Percentiles rank a stretch among this genome's conserved stretches.
Conservation (phyloP, 1,139 yeast genomes). For the Meyerozyma athensensis region DNA sequence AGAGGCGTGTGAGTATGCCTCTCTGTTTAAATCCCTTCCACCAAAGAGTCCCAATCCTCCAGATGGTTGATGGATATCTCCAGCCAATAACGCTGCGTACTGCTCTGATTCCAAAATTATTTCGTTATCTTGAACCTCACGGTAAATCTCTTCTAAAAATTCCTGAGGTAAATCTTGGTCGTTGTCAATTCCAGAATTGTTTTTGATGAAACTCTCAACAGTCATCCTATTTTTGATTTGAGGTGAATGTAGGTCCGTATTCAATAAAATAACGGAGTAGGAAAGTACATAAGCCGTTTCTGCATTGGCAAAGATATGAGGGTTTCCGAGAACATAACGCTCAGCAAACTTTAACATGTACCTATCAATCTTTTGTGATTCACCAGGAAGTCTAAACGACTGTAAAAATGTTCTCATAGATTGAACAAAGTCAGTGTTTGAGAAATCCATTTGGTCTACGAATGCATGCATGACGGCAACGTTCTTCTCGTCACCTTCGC, state of each 20-base stretch:
- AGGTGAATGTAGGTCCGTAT: constrained; percentile 89
- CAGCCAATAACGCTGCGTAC: constrained; percentile 81
- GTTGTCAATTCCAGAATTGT: constrained; percentile 92
- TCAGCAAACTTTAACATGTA: constrained; percentile 96
- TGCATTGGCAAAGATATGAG: constrained; percentile 79
- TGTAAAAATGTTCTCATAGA: constrained; percentile 84
- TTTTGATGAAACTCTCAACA: constrained; percentile 74
- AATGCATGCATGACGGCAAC: constrained; percentile 89
- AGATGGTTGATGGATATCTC: constrained; percentile 39
- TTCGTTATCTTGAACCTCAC: constrained; percentile 77
- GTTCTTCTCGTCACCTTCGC: constrained; percentile 80
- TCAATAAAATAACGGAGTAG: constrained; percentile 87
- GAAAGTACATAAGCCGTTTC: constrained; percentile 92
- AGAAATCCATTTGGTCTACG: constrained; percentile 83
- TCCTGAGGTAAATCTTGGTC: constrained; percentile 80
- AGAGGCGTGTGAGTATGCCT: constrained; percentile 89
- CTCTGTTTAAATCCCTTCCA: constrained; percentile 70
- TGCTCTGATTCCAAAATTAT: constrained; percentile 91
- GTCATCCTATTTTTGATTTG: constrained; percentile 87
- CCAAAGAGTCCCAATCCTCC: constrained; percentile 65
- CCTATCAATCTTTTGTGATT: constrained; percentile 95
- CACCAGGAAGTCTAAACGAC: constrained; percentile 92
- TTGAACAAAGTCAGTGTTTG: constrained; percentile 65
- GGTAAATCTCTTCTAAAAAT: constrained; percentile 60
- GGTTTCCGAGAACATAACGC: constrained; percentile 83